Conservation (phyloP, 306 rosid species). For the Glycine latifolia region DNA sequence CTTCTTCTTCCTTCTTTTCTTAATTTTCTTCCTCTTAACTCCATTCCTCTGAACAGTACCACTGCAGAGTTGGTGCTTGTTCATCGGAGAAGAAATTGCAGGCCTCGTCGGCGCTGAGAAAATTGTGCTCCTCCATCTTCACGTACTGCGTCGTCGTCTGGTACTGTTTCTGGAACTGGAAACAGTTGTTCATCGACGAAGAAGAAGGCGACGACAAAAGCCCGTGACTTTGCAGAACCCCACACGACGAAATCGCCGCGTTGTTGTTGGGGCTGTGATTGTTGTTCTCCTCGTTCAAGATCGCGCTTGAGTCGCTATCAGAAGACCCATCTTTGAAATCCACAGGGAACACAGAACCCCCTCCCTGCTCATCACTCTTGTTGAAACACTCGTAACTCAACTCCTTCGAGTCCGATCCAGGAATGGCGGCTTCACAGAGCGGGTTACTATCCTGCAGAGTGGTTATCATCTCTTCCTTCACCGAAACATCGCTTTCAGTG, state of each 20-base stretch:
- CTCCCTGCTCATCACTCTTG: slow-evolving; percentile 29
- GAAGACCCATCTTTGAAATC: slow-evolving; percentile 90
- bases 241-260: slow-evolving; percentile 61
- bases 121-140: slow-evolving; percentile 92
- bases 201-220: slow-evolving; percentile 48
- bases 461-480: slow-evolving; percentile 67
- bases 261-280: slow-evolving; percentile 57
- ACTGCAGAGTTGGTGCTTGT: slow-evolving; percentile 86
- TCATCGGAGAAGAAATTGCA: slow-evolving; percentile 91
- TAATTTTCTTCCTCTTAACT: slow-evolving; percentile 21
- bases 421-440: slow-evolving; percentile 49
- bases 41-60: slow-evolving; percentile 86
- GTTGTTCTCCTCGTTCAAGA: slow-evolving; percentile 71
- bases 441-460: slow-evolving; percentile 44
- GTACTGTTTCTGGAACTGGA: slow-evolving; percentile 67
- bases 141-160: slow-evolving; percentile 64
- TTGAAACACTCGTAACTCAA: slow-evolving; percentile 41
- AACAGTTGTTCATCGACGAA: slow-evolving; percentile 61
- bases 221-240: slow-evolving; percentile 54
- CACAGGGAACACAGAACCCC: slow-evolving; percentile 43
- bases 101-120: slow-evolving; percentile 82
- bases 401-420: slow-evolving; percentile 57
- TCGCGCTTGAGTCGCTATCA: slow-evolving; percentile 92
- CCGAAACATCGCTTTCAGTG: slow-evolving; percentile 62
- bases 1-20: too few species aligned